Evolutionary conservation across 2,329 filamentous ascomycete genomes (phyloP).

Genomic region (Aspergillus fischeri): DNA sequence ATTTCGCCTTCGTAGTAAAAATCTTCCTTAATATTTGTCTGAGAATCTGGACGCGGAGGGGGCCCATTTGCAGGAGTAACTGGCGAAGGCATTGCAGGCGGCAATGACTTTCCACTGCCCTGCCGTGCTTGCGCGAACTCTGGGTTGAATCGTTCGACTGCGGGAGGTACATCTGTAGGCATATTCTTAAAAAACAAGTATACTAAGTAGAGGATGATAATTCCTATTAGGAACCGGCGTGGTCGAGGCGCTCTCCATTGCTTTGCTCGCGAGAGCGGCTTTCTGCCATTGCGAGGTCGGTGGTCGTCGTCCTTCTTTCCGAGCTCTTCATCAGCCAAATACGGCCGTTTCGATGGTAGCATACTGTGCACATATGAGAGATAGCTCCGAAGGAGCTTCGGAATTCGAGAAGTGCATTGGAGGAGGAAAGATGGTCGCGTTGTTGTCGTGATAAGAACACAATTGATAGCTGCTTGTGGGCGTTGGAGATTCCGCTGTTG

Average conservation of each 20-base stretch:
- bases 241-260: constrained; percentile 33
- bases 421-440: neutral
- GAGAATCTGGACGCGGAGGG: constrained; percentile 10
- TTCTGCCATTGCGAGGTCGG: constrained; percentile 32
- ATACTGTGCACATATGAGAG: constrained; percentile 26
- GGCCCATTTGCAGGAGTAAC: constrained; percentile 6
- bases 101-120: constrained; percentile 4
- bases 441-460: neutral
- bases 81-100: constrained; percentile 7
- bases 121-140: constrained; percentile 15
- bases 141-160: constrained; percentile 28
- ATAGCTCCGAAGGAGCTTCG: constrained; percentile 21
- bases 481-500: neutral
- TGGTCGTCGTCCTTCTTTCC: constrained; percentile 64
- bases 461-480: neutral
- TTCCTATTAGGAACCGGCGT: constrained; percentile 49
- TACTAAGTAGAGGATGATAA: constrained; percentile 49
- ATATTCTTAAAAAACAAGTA: constrained; percentile 65
- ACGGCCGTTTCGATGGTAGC: constrained; percentile 39
- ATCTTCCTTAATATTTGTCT: constrained; percentile 21
- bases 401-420: constrained; percentile 7
- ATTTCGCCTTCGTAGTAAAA: constrained; percentile 66
- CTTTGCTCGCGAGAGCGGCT: constrained; percentile 29
- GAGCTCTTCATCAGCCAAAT: constrained; percentile 57
- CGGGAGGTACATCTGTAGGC: constrained; percentile 46